phyloP scores from a whole-genome alignment of 108 stramenopile species.

The Stephanodiscus triporus region DNA sequence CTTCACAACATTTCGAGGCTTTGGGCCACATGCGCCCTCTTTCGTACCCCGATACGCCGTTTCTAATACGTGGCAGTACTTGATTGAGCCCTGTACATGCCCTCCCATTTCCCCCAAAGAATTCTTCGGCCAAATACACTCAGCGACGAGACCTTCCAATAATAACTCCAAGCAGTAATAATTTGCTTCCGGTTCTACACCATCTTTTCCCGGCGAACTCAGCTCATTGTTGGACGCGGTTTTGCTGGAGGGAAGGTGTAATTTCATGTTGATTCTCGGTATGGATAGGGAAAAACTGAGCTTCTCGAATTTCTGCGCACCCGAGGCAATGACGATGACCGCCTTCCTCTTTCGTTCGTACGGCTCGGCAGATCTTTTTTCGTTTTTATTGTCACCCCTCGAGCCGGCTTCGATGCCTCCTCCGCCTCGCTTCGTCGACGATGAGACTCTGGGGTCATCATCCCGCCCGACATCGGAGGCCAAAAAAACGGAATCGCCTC shows the following conservation, averaged over 20 bases:
- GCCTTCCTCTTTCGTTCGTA: slow-evolving; percentile 50
- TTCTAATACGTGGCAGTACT: slow-evolving; percentile 49
- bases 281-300: slow-evolving; percentile 68
- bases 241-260: slow-evolving; percentile 37
- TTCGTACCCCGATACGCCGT: slow-evolving; percentile 33
- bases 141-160: slow-evolving; percentile 67
- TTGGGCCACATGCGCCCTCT: slow-evolving; percentile 11
- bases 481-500: neutral
- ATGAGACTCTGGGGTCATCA: neutral
- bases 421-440: neutral
- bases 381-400: neutral
- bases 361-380: slow-evolving; percentile 6
- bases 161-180: slow-evolving; percentile 61
- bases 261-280: slow-evolving; percentile 50
- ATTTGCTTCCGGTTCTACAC: neutral
- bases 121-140: slow-evolving; percentile 77
- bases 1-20: slow-evolving; percentile 48
- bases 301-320: slow-evolving; percentile 67
- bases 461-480: neutral
- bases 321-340: slow-evolving; percentile 64
- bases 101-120: slow-evolving; percentile 53
- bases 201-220: neutral
- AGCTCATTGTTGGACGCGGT: slow-evolving; percentile 2
- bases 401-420: neutral
- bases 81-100: slow-evolving; percentile 64